phyloP scores from a whole-genome alignment of 306 rosid genomes.

The Crotalaria pallida region DNA sequence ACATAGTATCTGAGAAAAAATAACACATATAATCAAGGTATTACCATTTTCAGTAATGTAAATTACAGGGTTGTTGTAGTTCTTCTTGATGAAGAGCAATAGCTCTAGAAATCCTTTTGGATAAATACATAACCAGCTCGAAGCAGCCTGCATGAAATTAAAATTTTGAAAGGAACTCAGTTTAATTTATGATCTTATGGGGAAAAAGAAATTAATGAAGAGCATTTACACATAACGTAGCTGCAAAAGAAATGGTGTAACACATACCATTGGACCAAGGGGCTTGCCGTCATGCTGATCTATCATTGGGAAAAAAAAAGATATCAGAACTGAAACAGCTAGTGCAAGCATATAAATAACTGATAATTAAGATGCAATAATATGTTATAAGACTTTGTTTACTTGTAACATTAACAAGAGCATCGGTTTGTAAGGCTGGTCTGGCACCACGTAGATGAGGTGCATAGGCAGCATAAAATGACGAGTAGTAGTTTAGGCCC shows the following conservation, averaged over 20 bases:
- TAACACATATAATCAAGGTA: not conserved
- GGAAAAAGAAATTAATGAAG: not conserved
- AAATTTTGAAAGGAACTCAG: not conserved
- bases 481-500: constrained; percentile 38
- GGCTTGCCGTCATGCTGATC: constrained; percentile 24
- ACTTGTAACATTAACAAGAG: constrained; percentile 36
- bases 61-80: constrained; percentile 36
- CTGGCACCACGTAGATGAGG: constrained; percentile 20
- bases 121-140: constrained; percentile 31
- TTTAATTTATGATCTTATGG: not conserved
- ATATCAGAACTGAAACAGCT: not conserved
- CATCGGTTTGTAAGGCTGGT: constrained; percentile 32
- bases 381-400: not conserved
- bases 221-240: not conserved
- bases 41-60: constrained; percentile 44
- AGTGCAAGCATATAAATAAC: constrained; percentile 1
- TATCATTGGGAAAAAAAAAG: constrained; percentile 1
- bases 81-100: constrained; percentile 24
- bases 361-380: not conserved
- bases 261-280: constrained; percentile 31
- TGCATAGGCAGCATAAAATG: constrained; percentile 32
- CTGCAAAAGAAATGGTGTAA: constrained; percentile 9
- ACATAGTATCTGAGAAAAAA: not conserved
- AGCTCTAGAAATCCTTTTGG: constrained; percentile 33
- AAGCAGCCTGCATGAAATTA: constrained; percentile 30